phyloP scores from a whole-genome alignment of 2,329 filamentous ascomycete genomes.

The Colletotrichum trifolii region DNA sequence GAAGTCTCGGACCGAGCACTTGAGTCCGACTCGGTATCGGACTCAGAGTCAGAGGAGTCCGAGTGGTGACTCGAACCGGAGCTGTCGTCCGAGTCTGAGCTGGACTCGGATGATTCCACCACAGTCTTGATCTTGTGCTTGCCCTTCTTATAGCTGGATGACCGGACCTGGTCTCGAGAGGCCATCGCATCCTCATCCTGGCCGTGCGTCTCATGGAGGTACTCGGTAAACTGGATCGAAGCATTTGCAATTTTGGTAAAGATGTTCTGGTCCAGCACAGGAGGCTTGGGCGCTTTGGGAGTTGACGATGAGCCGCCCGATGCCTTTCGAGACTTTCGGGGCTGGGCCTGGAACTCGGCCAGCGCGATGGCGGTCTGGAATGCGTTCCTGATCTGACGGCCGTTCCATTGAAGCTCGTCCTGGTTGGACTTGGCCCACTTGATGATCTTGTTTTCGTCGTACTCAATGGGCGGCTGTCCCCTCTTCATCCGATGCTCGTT shows the following conservation, averaged over 20 bases:
- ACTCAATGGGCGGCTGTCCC: slow-evolving; percentile 6
- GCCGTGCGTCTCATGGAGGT: slow-evolving; percentile 8
- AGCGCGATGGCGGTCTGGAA: slow-evolving; percentile 58
- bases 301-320: background rate
- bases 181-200: slow-evolving; percentile 3
- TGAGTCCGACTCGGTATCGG: background rate
- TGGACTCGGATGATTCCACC: background rate
- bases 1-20: background rate
- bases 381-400: slow-evolving; percentile 55
- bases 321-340: background rate
- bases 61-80: background rate
- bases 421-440: slow-evolving; percentile 18
- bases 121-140: background rate
- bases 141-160: background rate
- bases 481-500: slow-evolving; percentile 3
- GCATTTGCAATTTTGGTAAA: slow-evolving; percentile 6
- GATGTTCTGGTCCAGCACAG: slow-evolving; percentile 1
- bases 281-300: background rate
- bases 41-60: background rate
- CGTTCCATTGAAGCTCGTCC: slow-evolving; percentile 49
- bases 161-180: background rate
- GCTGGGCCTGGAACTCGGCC: slow-evolving; percentile 53
- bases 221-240: slow-evolving; percentile 16
- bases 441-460: slow-evolving; percentile 6
- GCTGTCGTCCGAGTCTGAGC: background rate